Conservation (phyloP, 2,329 filamentous ascomycete genomes). For the Aciculosporium take region DNA sequence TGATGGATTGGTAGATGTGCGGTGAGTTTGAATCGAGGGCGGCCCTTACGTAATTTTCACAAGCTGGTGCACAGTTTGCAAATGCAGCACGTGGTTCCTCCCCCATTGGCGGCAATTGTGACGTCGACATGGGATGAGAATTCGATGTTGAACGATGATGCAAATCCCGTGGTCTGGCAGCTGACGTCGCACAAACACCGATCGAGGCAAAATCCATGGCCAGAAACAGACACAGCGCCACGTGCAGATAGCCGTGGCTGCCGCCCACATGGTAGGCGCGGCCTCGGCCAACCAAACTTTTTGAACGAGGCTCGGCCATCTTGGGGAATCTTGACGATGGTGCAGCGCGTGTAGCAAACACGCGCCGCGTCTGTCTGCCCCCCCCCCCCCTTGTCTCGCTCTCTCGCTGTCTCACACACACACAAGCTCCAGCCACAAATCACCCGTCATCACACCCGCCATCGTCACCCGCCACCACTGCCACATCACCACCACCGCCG, state of each 20-base stretch:
- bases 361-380: background rate
- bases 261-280: background rate
- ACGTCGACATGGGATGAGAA: background rate
- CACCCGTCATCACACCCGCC: background rate
- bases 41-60: too few species aligned
- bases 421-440: too few species aligned
- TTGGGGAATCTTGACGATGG: too few species aligned
- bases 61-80: too few species aligned
- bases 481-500: background rate
- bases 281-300: background rate
- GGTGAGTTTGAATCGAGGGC: too few species aligned
- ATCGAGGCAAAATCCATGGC: background rate
- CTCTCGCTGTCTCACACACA: too few species aligned
- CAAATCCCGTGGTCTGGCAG: background rate
- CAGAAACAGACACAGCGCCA: background rate
- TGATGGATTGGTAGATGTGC: too few species aligned
- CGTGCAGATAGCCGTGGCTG: background rate
- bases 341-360: conserved; percentile 1
- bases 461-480: conserved; percentile 3
- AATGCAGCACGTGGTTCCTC: too few species aligned
- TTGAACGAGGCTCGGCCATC: background rate
- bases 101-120: too few species aligned
- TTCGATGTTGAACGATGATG: background rate
- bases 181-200: background rate
- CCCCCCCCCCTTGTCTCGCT: too few species aligned